Percentiles rank a stretch among this genome's conserved stretches.
These are phyloP conservation scores for Diplodia seriata DNA, from an alignment of 2,329 filamentous ascomycete genomes.

Conservation along the genomic window DNA sequence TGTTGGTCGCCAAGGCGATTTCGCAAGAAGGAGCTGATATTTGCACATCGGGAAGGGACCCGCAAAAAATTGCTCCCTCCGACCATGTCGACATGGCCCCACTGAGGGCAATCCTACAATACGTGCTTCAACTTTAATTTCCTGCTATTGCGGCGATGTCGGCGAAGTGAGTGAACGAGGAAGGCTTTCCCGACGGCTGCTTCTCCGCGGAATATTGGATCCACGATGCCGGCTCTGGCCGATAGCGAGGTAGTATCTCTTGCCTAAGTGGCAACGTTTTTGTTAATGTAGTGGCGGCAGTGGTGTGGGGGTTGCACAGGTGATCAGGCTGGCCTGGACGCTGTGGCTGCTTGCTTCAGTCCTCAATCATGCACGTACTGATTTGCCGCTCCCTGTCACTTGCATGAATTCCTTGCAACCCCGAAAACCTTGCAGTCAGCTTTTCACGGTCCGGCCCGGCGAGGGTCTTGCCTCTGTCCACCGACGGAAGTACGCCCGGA, in stretches of 20 bases:
- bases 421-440: neutral
- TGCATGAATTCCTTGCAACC: neutral
- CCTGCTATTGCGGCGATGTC: neutral
- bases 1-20: conserved; percentile 5
- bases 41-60: conserved; percentile 6
- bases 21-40: conserved; percentile 26
- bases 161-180: neutral
- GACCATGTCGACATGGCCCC: conserved; percentile 3
- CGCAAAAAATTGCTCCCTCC: conserved; percentile 1
- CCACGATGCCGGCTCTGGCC: neutral
- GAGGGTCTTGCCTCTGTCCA: neutral
- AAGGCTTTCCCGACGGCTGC: neutral
- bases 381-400: neutral
- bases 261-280: conserved; percentile 1
- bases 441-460: conserved; percentile 16
- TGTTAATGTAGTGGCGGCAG: conserved; percentile 18
- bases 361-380: neutral
- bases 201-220: conserved; percentile 7
- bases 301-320: neutral
- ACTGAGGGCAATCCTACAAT: neutral
- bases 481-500: neutral
- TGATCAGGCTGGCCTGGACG: neutral
- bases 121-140: neutral
- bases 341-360: neutral
- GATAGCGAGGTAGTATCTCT: neutral